These are phyloP conservation scores for Raffaelea arxii DNA, from an alignment of 2,329 filamentous ascomycete species.

Conservation along the genomic window DNA sequence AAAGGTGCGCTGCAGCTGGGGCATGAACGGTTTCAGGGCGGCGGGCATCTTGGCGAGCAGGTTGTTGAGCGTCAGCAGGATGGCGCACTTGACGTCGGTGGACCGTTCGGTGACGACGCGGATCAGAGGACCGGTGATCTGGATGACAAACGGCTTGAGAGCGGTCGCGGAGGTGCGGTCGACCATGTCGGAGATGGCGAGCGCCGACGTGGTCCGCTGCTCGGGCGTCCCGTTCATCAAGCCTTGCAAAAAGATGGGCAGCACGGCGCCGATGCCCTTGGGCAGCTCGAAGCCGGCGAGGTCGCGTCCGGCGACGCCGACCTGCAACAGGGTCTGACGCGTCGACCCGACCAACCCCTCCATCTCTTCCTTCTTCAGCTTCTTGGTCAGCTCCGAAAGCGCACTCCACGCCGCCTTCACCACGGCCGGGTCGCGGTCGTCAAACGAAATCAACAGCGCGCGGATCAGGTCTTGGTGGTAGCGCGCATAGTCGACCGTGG, in stretches of 20 bases:
- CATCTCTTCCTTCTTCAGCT: slow-evolving; percentile 95
- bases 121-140: slow-evolving; percentile 95
- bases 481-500: slow-evolving; percentile 81
- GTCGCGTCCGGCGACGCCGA: slow-evolving; percentile 77
- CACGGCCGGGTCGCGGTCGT: slow-evolving; percentile 72
- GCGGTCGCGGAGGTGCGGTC: slow-evolving; percentile 83
- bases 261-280: slow-evolving; percentile 92
- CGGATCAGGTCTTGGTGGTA: slow-evolving; percentile 96
- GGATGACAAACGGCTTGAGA: slow-evolving; percentile 89
- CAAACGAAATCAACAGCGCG: slow-evolving; percentile 81
- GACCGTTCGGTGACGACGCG: slow-evolving; percentile 95
- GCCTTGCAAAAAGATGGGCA: slow-evolving; percentile 96
- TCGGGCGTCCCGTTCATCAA: slow-evolving; percentile 93
- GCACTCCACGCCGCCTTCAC: slow-evolving; percentile 86
- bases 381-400: slow-evolving; percentile 77
- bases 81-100: slow-evolving; percentile 90
- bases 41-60: slow-evolving; percentile 92
- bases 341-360: slow-evolving; percentile 83
- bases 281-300: slow-evolving; percentile 83
- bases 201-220: slow-evolving; percentile 81
- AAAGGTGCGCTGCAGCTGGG: slow-evolving; percentile 93
- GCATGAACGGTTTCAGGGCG: slow-evolving; percentile 92
- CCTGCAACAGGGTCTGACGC: slow-evolving; percentile 73
- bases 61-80: slow-evolving; percentile 88
- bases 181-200: slow-evolving; percentile 92